phyloP scores from a whole-genome alignment of 371 early-diverging fungal species.

The Apophysomyces elegans region DNA sequence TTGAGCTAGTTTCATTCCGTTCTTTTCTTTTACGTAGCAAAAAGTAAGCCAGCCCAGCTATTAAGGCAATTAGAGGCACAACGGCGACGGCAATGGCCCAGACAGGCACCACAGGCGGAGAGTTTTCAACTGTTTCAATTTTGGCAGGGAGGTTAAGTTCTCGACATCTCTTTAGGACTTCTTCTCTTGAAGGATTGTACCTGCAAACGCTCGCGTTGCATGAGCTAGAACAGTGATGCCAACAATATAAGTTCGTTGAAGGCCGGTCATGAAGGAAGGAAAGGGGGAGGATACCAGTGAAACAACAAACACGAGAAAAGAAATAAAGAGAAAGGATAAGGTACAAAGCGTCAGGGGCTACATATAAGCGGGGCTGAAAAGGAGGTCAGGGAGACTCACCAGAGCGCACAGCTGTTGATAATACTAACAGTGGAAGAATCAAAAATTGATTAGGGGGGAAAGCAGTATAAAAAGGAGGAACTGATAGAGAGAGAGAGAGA shows the following conservation, averaged over 20 bases:
- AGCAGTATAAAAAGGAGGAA: background rate
- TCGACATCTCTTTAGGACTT: background rate
- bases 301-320: slow-evolving; percentile 10
- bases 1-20: slow-evolving; percentile 11
- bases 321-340: slow-evolving; percentile 11
- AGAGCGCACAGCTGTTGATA: background rate
- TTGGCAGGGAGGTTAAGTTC: background rate
- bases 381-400: slow-evolving; percentile 6
- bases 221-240: slow-evolving; percentile 6
- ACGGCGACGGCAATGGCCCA: slow-evolving; percentile 31
- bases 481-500: background rate
- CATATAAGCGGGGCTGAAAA: slow-evolving; percentile 8
- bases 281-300: slow-evolving; percentile 8
- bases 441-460: background rate
- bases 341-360: slow-evolving; percentile 6
- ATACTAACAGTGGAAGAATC: background rate
- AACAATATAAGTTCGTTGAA: slow-evolving; percentile 14
- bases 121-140: background rate
- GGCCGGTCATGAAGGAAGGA: slow-evolving; percentile 11
- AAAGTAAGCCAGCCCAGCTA: slow-evolving; percentile 9
- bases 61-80: slow-evolving; percentile 15
- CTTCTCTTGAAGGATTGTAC: slow-evolving; percentile 14
- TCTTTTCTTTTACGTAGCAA: slow-evolving; percentile 14
- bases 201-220: slow-evolving; percentile 6
- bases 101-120: slow-evolving; percentile 19